Conservation (phyloP, 164 flowering plant genomes). For the Umbilicus rupestris region DNA sequence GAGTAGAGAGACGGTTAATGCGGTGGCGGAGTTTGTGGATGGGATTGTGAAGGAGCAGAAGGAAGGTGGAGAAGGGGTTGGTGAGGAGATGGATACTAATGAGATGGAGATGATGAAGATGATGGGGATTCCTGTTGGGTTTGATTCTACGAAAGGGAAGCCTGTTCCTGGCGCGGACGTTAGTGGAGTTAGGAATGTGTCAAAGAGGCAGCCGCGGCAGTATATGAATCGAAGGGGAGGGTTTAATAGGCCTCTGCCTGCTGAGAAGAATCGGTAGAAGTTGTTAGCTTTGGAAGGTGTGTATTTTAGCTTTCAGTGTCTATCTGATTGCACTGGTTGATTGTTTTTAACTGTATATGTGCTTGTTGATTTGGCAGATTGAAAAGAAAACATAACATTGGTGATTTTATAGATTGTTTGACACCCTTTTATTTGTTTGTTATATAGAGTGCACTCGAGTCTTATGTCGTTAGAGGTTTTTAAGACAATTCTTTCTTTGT, state of each 20-base stretch:
- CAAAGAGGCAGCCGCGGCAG: slow-evolving; percentile 92
- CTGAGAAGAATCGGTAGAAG: slow-evolving; percentile 54
- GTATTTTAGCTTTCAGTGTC: background rate
- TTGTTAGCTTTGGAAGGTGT: background rate
- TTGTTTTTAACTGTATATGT: background rate
- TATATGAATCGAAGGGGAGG: slow-evolving; percentile 97
- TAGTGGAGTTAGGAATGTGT: slow-evolving; percentile 66
- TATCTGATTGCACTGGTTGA: background rate
- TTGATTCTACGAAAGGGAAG: slow-evolving; percentile 95
- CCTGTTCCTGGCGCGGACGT: slow-evolving; percentile 80
- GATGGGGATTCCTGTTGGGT: slow-evolving; percentile 80
- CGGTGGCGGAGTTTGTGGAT: slow-evolving; percentile 38
- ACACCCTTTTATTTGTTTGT: background rate
- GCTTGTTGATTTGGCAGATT: background rate
- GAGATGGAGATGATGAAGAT: slow-evolving; percentile 88
- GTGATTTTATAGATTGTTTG: background rate
- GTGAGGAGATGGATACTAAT: slow-evolving; percentile 32
- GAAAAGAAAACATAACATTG: background rate
- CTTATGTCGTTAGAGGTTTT: no score
- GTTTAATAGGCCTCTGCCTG: slow-evolving; percentile 86
- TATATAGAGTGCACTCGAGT: no score
- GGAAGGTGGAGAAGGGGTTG: slow-evolving; percentile 2
- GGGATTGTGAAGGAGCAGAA: slow-evolving; percentile 22
- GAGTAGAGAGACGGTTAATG: background rate
- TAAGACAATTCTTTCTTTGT: no score